A percentile compares a stretch with the other conserved stretches of the same genome.
phyloP scores from a whole-genome alignment of 2,329 filamentous ascomycete species.

The Trichoderma asperellum region DNA sequence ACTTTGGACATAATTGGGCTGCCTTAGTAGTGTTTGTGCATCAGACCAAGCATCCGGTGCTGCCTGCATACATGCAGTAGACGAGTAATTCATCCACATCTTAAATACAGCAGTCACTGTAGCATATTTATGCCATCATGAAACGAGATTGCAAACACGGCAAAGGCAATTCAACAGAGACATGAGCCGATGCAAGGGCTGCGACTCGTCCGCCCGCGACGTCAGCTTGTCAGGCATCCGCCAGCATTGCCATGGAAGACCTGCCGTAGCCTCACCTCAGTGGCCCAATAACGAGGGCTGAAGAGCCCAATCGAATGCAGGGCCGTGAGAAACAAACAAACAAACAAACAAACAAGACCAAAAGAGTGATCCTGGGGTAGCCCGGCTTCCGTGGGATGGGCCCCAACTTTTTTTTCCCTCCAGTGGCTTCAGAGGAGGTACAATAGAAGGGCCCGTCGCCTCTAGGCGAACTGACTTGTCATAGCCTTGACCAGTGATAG shows the following conservation, averaged over 20 bases:
- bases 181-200: conserved; percentile 12
- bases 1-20: not conserved
- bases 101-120: not conserved
- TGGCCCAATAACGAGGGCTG: not conserved
- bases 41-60: not conserved
- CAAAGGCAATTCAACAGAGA: conserved; percentile 8
- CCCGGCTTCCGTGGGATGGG: not conserved
- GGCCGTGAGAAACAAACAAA: not conserved
- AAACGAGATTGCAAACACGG: conserved; percentile 10
- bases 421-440: not conserved
- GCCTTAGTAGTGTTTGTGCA: not conserved
- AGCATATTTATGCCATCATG: not conserved
- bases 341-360: not conserved
- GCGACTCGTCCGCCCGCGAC: not conserved
- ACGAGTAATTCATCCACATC: not conserved
- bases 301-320: not conserved
- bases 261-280: conserved; percentile 9
- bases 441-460: not conserved
- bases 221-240: conserved; percentile 15
- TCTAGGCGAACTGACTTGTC: conserved; percentile 22
- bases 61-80: not conserved
- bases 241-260: not conserved
- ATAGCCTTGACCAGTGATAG: conserved; percentile 10
- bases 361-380: conserved; percentile 6
- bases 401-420: not conserved